Base-by-base conservation (phyloP, 352 stramenopile genomes). In the Pythium aquatile region DNA sequence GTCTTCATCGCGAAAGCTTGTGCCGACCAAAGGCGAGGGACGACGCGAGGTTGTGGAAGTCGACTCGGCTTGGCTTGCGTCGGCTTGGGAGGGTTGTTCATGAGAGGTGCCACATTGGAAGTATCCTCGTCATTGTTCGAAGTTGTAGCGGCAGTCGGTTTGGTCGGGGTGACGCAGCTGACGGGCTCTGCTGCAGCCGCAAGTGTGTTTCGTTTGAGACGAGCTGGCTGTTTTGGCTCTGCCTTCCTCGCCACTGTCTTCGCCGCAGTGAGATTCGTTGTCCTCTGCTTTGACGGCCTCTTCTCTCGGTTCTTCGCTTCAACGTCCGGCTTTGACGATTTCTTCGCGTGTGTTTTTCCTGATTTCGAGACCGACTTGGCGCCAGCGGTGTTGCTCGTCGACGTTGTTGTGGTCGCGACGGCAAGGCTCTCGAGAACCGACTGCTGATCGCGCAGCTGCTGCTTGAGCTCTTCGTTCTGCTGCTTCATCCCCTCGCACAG, bases 391-490 rank as follows among this genome's bases (percentile, higher is more conserved):
- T n/a, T 26, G 11, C 32, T 57, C 0, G 33, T 28, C 1, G 33
- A 20, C 5, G 40, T 5, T 1, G 14, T 53, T 8, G 29, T 17
- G 6, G 47, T 52, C n/a, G 63, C 48, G 28, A 28, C 40, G 5
- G 35, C 58, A 9, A 87, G 51, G 49, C 65, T 80, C 35, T 63
- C 59, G 26, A 87, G 69, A 8, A 84, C 75, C 0, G 68, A 66
- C 29, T 83, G 66, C 56, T 87, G 79, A n/a, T 81, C 70, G 3
- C 58, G 46, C 10, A 87, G 48, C 32, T 84, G 79, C 58, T 68
- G 59, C 65, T 84, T 83, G 2, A 85, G 72, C 30, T 85, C 79
- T 53, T 87, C 76, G 51, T 87, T 85, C 46, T 87, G 76, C 7
- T 70, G 72, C 60, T 83, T 82, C 40, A 87, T 75, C 6, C 80